A percentile compares a stretch with the other conserved stretches of the same genome.
Evolutionary conservation across 352 stramenopile species (phyloP).

Genomic region (Phytophthora lateralis): DNA sequence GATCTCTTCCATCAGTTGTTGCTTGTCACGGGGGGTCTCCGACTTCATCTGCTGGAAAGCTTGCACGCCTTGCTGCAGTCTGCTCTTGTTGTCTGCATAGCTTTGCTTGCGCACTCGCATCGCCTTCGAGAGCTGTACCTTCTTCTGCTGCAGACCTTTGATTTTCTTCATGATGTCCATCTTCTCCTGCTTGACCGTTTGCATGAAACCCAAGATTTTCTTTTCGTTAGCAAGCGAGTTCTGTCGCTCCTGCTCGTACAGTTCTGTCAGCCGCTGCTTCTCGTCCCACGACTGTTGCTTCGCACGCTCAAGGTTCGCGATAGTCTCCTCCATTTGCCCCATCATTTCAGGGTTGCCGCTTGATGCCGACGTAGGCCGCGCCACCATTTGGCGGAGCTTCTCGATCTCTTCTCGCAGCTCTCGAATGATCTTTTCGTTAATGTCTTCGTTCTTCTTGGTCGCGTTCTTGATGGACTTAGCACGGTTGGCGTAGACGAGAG

Average conservation of each 20-base stretch:
- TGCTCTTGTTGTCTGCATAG: conserved; percentile 72
- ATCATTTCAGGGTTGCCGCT: conserved; percentile 53
- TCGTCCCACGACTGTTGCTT: conserved; percentile 93
- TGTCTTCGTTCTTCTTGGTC: conserved; percentile 89
- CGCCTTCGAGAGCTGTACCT: conserved; percentile 74
- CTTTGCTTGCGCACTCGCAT: conserved; percentile 77
- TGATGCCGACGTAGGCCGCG: conserved; percentile 48
- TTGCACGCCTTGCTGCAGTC: conserved; percentile 77
- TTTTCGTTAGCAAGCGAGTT: conserved; percentile 85
- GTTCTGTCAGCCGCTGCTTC: conserved; percentile 79
- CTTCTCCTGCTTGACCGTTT: conserved; percentile 92
- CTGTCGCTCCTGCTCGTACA: conserved; percentile 89
- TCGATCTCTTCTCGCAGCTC: conserved; percentile 94
- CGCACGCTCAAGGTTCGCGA: conserved; percentile 82
- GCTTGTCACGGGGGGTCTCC: conserved; percentile 52
- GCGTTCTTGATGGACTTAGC: conserved; percentile 93
- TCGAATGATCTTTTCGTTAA: conserved; percentile 92
- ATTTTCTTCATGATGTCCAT: conserved; percentile 91
- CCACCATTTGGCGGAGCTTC: conserved; percentile 86
- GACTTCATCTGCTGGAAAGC: conserved; percentile 67
- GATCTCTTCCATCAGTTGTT: conserved; percentile 66
- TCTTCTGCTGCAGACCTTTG: conserved; percentile 83
- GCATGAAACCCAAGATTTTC: conserved; percentile 89
- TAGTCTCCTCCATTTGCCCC: conserved; percentile 86
- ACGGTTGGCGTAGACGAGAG: conserved; percentile 93